phyloP scores from a whole-genome alignment of 352 stramenopile genomes.

The Thraustochytrium striatum region DNA sequence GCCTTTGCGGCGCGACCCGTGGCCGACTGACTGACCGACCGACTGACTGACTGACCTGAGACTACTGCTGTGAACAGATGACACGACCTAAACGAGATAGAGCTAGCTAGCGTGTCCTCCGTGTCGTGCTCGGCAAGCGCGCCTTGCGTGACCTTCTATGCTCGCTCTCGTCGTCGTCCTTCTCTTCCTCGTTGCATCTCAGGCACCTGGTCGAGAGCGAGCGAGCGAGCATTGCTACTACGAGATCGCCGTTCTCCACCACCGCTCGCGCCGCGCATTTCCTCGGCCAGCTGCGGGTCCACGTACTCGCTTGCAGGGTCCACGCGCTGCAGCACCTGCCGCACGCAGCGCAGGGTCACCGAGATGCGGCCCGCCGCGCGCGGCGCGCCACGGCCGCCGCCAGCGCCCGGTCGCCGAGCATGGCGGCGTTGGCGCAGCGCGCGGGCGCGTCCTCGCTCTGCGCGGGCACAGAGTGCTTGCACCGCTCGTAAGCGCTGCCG shows the following conservation, averaged over 20 bases:
- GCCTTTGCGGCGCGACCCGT: background rate
- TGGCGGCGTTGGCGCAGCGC: background rate
- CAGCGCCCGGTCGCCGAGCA: background rate
- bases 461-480: conserved; percentile 3
- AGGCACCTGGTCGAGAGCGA: background rate
- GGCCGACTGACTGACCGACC: background rate
- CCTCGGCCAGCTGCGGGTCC: background rate
- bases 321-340: background rate
- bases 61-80: background rate
- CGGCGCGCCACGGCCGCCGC: background rate
- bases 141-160: background rate
- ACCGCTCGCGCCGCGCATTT: background rate
- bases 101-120: background rate
- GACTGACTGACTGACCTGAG: background rate
- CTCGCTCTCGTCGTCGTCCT: background rate
- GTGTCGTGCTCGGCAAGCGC: background rate
- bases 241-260: conserved; percentile 13
- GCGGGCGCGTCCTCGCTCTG: background rate
- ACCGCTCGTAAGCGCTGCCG: background rate
- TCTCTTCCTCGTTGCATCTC: background rate
- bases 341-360: conserved; percentile 13
- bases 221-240: background rate
- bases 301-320: background rate
- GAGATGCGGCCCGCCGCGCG: background rate
- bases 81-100: background rate